Base-by-base conservation (phyloP, 257 asterid species). In the Nyctanthes arbortristis region DNA sequence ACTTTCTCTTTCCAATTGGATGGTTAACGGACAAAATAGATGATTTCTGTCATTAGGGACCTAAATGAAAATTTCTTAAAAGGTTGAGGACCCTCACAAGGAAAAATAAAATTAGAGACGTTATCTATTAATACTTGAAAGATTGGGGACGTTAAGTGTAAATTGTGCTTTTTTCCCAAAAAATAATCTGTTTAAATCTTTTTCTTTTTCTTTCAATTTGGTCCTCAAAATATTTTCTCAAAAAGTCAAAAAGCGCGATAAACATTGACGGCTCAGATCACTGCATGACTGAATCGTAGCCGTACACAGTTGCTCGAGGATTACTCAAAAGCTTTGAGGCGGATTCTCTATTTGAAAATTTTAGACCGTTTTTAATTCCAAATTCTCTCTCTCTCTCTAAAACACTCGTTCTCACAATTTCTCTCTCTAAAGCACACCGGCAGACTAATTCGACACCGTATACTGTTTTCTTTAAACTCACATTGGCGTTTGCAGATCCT, bases 401-500 rank as follows among this genome's bases (percentile, higher is more conserved):
- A 4, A 43, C 54, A 43, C 9, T 40, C 55, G n/a, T 24, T 14
- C 25, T 14, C 25, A n/a, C 7, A 43, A 14, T 45, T 6, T 45
- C 58, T 24, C 14, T 8, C 59, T 52, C 10, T 14, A 24, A 24
- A 0, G 7, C 59, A 24, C 59, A 52, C 40, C 40, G 2, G 10
- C 40, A 35, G 6, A 5, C 10, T 8, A 35, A 35, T 35, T 35
- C 10, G 40, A 35, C 11, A 35, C 40, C 40, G 40, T 35, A 5
- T 35, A 5, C 10, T 35, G 10, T 5, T 35, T 35, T 12, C 4
- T 35, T 12, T 35, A n/a, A n/a, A 1, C 40, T 35, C 40, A 8
- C 40, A 8, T 35, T 35, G 40, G 25, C 83, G 39, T 52, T 65
- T 16, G 63, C 67, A 47, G 77, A 74, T 77, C 75, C 81, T 56